phyloP scores from a whole-genome alignment of 1,139 yeast genomes.

The Debaryomyces sp. region DNA sequence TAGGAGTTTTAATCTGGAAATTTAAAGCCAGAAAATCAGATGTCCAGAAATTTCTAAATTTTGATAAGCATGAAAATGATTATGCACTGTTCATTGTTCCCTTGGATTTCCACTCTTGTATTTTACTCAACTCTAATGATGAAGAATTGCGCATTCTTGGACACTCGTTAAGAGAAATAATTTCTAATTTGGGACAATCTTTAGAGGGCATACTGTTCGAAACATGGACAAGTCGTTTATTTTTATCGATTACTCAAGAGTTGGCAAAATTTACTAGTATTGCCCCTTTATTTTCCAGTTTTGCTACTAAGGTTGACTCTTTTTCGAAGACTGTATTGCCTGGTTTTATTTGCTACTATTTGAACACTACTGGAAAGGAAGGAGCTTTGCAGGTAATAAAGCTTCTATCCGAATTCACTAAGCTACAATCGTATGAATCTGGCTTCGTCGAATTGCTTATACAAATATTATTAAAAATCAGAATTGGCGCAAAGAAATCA shows the following conservation, averaged over 20 bases:
- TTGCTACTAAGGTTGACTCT: constrained; percentile 24
- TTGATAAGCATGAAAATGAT: constrained; percentile 17
- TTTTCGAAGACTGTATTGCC: constrained; percentile 30
- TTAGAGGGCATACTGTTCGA: constrained; percentile 13
- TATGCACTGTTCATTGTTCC: constrained; percentile 27
- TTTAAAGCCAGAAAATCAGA: constrained; percentile 17
- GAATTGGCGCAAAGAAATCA: constrained; percentile 45
- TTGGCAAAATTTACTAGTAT: constrained; percentile 24
- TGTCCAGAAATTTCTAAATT: constrained; percentile 19
- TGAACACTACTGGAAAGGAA: constrained; percentile 18
- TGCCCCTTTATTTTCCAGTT: constrained; percentile 27
- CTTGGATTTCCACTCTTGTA: constrained; percentile 36
- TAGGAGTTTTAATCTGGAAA: constrained; percentile 39
- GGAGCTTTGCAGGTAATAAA: constrained; percentile 13
- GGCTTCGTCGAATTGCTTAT: constrained; percentile 32
- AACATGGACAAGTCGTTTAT: constrained; percentile 34
- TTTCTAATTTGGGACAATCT: constrained; percentile 13
- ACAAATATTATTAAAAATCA: constrained; percentile 41
- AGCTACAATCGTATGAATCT: constrained; percentile 10
- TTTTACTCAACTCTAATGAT: constrained; percentile 29
- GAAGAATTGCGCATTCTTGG: constrained; percentile 20
- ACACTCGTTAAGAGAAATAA: constrained; percentile 16
- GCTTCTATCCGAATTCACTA: constrained; percentile 16
- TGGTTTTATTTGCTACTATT: constrained; percentile 24
- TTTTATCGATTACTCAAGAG: constrained; percentile 38